phyloP scores from a whole-genome alignment of 805 yeast species.

The Tetrapisispora fleetii region DNA sequence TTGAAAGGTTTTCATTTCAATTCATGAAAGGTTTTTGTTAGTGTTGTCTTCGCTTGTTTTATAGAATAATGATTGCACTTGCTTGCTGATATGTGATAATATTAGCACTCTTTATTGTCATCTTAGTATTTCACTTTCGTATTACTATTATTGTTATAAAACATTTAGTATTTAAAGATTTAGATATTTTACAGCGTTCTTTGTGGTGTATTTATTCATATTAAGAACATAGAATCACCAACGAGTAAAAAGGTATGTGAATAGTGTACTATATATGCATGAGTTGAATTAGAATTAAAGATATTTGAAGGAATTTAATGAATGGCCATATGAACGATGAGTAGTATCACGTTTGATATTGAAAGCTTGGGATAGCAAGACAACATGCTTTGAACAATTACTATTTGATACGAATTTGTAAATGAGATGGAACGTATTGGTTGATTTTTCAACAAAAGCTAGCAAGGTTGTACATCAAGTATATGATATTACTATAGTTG shows the following conservation, averaged over 20 bases:
- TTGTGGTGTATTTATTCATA: neutral
- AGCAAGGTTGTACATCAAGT: too few relatives aligned
- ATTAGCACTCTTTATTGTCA: neutral
- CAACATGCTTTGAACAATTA: neutral
- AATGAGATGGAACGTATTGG: neutral
- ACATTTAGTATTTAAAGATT: neutral
- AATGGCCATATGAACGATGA: neutral
- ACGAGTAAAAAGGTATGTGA: constrained; percentile 3
- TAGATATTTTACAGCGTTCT: neutral
- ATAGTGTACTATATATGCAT: neutral
- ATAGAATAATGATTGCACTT: neutral
- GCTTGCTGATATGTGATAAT: neutral
- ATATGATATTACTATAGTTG: too few relatives aligned
- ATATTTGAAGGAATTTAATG: neutral
- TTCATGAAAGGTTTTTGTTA: neutral
- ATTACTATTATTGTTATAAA: neutral
- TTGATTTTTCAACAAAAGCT: too few relatives aligned
- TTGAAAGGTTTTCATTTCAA: neutral
- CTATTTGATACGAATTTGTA: too few relatives aligned
- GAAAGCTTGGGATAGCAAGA: neutral
- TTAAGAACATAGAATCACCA: constrained; percentile 1
- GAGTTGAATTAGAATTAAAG: neutral
- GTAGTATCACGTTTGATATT: neutral
- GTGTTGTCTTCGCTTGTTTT: neutral
- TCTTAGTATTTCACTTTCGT: neutral